Percentiles rank a stretch among this genome's conserved stretches.
These are phyloP conservation scores for Coemansia sp. DNA, from an alignment of 192 early-diverging fungal genomes.

Conservation along the genomic window DNA sequence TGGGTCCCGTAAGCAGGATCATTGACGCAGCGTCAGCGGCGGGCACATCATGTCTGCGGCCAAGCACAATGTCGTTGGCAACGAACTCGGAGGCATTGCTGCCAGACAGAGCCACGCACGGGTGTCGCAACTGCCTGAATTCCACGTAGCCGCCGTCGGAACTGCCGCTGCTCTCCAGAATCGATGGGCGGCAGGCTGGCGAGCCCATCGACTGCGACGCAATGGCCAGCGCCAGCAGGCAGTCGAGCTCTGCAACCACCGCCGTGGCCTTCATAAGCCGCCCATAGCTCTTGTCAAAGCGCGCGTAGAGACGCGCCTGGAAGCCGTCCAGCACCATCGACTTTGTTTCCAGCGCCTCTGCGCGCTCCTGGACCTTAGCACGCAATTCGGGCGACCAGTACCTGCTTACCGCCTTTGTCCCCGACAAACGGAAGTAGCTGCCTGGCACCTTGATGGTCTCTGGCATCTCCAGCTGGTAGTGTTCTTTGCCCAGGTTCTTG, in stretches of 20 bases:
- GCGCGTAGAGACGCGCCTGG: constrained; percentile 70
- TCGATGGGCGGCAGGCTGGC: constrained; percentile 83
- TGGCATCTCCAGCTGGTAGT: constrained; percentile 91
- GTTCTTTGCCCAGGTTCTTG: constrained; percentile 94
- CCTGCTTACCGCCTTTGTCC: constrained; percentile 78
- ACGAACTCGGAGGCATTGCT: constrained; percentile 72
- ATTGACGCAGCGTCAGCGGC: constrained; percentile 59
- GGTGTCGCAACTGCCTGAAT: constrained; percentile 89
- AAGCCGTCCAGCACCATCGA: constrained; percentile 75
- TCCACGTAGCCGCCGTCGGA: constrained; percentile 68
- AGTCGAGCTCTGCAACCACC: constrained; percentile 84
- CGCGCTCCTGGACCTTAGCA: constrained; percentile 65
- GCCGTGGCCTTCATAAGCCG: constrained; percentile 71
- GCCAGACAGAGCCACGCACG: constrained; percentile 66
- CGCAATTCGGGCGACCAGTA: constrained; percentile 79
- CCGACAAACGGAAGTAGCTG: constrained; percentile 75
- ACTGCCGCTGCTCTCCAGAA: constrained; percentile 59
- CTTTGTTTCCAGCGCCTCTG: constrained; percentile 82
- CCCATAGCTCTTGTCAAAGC: constrained; percentile 81
- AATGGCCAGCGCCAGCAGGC: constrained; percentile 73
- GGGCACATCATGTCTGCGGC: constrained; percentile 24
- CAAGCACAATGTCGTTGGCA: constrained; percentile 91
- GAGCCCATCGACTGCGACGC: constrained; percentile 68
- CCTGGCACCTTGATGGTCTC: constrained; percentile 71
- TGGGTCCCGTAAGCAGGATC: constrained; percentile 96